Evolutionary conservation across 208 protist genomes (phyloP).

Genomic region (Leishmania arabica): DNA sequence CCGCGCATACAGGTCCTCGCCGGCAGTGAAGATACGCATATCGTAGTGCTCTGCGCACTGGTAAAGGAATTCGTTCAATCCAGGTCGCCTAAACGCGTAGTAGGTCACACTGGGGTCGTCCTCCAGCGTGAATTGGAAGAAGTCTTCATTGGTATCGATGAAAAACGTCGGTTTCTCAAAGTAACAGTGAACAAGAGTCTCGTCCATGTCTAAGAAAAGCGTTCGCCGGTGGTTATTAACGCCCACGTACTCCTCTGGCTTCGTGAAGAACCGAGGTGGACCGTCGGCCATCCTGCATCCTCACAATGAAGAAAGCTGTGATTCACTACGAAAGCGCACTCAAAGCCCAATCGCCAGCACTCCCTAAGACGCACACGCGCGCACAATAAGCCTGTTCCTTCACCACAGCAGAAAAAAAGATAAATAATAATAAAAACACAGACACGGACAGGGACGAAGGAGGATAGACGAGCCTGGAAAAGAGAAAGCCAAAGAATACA

Average conservation of each 20-base stretch:
- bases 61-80: slow-evolving; percentile 48
- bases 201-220: slow-evolving; percentile 70
- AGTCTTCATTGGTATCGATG: slow-evolving; percentile 16
- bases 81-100: slow-evolving; percentile 60
- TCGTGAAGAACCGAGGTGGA: slow-evolving; percentile 33
- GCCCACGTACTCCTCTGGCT: slow-evolving; percentile 35
- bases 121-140: slow-evolving; percentile 30
- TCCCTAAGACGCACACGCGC: background rate
- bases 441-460: background rate
- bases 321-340: background rate
- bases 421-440: slow-evolving; percentile 1
- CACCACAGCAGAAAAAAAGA: background rate
- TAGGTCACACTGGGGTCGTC: slow-evolving; percentile 32
- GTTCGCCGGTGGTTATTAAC: slow-evolving; percentile 31
- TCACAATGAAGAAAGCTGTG: background rate
- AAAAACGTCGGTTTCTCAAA: slow-evolving; percentile 37
- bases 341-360: background rate
- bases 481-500: slow-evolving; percentile 2
- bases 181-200: slow-evolving; percentile 71
- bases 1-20: slow-evolving; percentile 59
- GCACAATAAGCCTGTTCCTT: background rate
- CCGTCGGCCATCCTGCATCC: slow-evolving; percentile 23
- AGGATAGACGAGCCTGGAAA: background rate
- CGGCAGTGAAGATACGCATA: slow-evolving; percentile 78
- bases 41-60: slow-evolving; percentile 50